These are phyloP conservation scores for Echinochloa phyllopogon DNA, from an alignment of 176 grass and related monocot genomes.

Conservation along the genomic window DNA sequence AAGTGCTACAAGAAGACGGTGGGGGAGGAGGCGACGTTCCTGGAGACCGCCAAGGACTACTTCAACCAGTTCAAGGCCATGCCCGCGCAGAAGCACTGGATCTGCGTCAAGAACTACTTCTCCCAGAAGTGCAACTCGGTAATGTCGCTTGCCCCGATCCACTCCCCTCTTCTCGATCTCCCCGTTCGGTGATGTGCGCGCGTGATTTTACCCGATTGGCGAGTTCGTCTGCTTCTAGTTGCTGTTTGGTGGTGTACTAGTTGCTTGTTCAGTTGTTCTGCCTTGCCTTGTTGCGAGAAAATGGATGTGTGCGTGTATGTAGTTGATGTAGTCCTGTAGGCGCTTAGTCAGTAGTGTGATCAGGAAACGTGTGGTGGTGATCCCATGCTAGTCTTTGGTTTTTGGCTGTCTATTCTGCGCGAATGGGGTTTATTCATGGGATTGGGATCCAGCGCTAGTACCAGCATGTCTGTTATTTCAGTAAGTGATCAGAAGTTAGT, in stretches of 20 bases:
- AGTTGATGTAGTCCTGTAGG: background rate
- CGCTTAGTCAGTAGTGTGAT: background rate
- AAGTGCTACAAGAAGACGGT: slow-evolving; percentile 60
- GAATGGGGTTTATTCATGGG: background rate
- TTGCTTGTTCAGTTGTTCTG: background rate
- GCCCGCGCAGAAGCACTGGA: slow-evolving; percentile 59
- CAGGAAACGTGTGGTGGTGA: background rate
- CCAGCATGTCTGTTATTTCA: background rate
- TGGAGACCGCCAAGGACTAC: slow-evolving; percentile 60
- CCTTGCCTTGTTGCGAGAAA: background rate
- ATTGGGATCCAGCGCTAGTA: background rate
- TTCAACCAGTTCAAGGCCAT: slow-evolving; percentile 57
- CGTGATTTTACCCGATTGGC: background rate
- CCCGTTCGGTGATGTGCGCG: background rate
- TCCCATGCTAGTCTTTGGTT: background rate
- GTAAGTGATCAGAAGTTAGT: no score
- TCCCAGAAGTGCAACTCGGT: slow-evolving; percentile 39
- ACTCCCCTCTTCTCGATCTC: background rate
- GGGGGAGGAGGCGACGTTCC: slow-evolving; percentile 29
- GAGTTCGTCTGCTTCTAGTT: background rate
- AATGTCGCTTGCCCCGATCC: background rate
- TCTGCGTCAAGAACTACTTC: slow-evolving; percentile 68
- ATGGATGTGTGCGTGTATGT: background rate
- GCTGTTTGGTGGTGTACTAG: background rate
- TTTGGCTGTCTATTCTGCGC: background rate